Evolutionary conservation across 2,329 filamentous ascomycete genomes (phyloP), one percentile per base, ranked within the genome.

Genomic region (Neopestalotiopsis rosae): DNA sequence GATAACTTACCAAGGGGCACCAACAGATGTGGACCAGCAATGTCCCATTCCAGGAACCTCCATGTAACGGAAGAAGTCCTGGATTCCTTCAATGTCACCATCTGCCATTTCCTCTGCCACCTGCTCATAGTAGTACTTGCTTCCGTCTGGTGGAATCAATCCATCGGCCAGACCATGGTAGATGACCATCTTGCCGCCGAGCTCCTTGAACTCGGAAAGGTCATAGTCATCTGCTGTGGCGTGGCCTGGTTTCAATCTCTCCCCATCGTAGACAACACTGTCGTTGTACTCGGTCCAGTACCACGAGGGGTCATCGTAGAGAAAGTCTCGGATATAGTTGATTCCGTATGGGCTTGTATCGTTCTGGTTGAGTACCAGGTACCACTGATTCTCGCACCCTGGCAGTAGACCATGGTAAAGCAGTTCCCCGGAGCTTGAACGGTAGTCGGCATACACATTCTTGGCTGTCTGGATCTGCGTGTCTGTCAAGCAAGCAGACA

Each of bases 31-130:
- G 70, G 72, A 9, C 69, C 71, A 57, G 70, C 84, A 86, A 71
- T 85, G 83, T 9, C 74, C 75, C 82, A 85, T 84, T 0, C 83
- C 83, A 4, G 81, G 81, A 7, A 85, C 79, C 2, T 77, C 70
- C 68, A 74, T 78, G 20, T 78, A 69, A 2, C 74, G 69, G 72
- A 78, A 88, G 72, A 83, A 82, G 17, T 83, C 80, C 3, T 81
- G 83, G 56, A 81, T 81, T 12, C 20, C 52, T 24, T 73, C 62
- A 17, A 74, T 64, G 7, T 72, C 73, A 42, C 75, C 68, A 0
- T 73, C 71, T 2, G 69, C 66, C 20, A 79, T 72, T n/a, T 76
- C 74, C 10, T 64, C 57, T 42, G 66, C 52, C 7, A 67, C 61
- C 4, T 65, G 17, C 5, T 76, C 71, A 61, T 73, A 73, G 38